These are phyloP conservation scores for Davidsoniella australis DNA, from an alignment of 2,329 filamentous ascomycete species.

Conservation along the genomic window DNA sequence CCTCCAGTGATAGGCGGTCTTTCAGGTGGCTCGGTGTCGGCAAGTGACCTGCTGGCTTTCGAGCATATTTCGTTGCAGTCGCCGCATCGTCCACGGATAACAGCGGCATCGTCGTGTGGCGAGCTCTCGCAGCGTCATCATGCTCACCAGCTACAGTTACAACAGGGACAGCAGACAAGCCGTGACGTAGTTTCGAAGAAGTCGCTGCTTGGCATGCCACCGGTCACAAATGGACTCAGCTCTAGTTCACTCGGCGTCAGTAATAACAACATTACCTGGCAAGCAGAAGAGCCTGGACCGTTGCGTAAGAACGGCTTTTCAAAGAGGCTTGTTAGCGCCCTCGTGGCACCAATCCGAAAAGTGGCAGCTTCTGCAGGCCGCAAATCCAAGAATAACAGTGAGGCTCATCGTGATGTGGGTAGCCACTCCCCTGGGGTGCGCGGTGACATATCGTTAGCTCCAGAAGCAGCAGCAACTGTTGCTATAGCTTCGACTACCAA, in stretches of 20 bases:
- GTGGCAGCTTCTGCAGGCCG: neutral
- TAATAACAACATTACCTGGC: no score
- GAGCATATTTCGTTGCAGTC: conserved; percentile 7
- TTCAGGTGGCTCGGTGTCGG: neutral
- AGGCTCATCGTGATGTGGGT: no score
- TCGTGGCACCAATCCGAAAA: conserved; percentile 4
- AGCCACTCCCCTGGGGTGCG: no score
- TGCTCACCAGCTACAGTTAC: neutral
- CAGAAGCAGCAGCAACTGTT: no score
- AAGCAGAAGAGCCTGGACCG: neutral
- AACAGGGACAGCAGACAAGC: neutral
- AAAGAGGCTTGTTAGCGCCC: conserved; percentile 2
- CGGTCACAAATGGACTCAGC: no score
- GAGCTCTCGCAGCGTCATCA: conserved; percentile 1
- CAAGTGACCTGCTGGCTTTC: conserved; percentile 7
- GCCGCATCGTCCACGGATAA: conserved; percentile 6
- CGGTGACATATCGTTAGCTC: no score
- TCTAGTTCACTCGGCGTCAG: no score
- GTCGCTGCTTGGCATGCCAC: no score
- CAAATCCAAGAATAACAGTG: neutral
- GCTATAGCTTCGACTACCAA: no score
- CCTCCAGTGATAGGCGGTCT: neutral
- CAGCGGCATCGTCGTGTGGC: neutral
- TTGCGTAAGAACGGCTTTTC: conserved; percentile 4
- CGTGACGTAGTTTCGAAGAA: neutral